A percentile compares a stretch with the other conserved stretches of the same genome.
Conservation (phyloP, 2,329 filamentous ascomycete genomes). For the Tolypocladium tropicale region DNA sequence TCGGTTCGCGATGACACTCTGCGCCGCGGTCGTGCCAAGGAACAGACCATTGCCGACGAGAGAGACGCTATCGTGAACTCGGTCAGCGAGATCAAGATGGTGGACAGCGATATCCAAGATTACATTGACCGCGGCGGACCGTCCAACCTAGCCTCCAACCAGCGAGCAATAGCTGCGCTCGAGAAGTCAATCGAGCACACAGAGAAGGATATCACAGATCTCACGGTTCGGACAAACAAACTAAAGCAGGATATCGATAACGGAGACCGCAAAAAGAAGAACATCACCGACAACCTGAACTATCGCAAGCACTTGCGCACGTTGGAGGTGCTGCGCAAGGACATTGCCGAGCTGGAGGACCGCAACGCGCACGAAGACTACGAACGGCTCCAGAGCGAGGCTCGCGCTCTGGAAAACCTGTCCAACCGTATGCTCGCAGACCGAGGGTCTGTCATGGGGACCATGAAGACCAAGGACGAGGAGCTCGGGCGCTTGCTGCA, state of each 20-base stretch:
- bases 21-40: constrained; percentile 58
- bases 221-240: constrained; percentile 64
- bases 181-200: constrained; percentile 54
- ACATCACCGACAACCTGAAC: constrained; percentile 79
- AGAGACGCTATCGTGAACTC: constrained; percentile 64
- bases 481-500: constrained; percentile 61
- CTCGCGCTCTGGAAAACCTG: constrained; percentile 53
- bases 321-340: constrained; percentile 54
- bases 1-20: constrained; percentile 68
- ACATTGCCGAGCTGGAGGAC: constrained; percentile 65
- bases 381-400: constrained; percentile 61
- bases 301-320: constrained; percentile 67
- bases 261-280: constrained; percentile 72
- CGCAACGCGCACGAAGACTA: constrained; percentile 79
- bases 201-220: constrained; percentile 56
- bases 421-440: constrained; percentile 63
- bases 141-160: constrained; percentile 57
- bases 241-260: constrained; percentile 69
- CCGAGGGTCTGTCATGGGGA: constrained; percentile 63
- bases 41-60: constrained; percentile 61
- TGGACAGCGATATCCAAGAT: constrained; percentile 66
- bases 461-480: constrained; percentile 75
- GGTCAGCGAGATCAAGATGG: constrained; percentile 64
- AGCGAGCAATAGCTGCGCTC: constrained; percentile 57
- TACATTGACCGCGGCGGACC: constrained; percentile 72